These are phyloP conservation scores for Blastobotrys petasosporus DNA, from an alignment of 1,139 yeast genomes.

Conservation along the genomic window DNA sequence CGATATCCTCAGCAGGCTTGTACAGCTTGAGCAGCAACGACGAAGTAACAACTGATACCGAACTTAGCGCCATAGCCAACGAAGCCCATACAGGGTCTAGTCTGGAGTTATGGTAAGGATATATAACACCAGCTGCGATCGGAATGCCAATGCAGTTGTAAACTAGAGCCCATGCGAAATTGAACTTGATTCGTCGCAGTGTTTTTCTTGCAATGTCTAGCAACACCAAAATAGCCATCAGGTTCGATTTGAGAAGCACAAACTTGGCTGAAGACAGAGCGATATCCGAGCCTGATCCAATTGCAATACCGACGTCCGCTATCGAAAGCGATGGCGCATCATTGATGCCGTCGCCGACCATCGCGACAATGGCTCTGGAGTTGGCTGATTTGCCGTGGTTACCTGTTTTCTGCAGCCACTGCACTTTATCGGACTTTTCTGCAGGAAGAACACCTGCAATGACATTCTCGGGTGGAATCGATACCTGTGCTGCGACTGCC, in stretches of 20 bases:
- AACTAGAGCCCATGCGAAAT: constrained; percentile 82
- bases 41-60: constrained; percentile 77
- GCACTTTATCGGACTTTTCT: constrained; percentile 58
- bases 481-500: constrained; percentile 60
- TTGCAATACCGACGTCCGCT: constrained; percentile 87
- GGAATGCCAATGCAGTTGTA: constrained; percentile 84
- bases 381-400: constrained; percentile 12
- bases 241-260: constrained; percentile 47
- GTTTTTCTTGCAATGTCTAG: constrained; percentile 66
- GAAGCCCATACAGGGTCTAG: constrained; percentile 83
- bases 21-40: constrained; percentile 51
- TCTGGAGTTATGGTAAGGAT: constrained; percentile 64
- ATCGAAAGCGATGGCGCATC: constrained; percentile 91
- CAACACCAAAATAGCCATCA: constrained; percentile 48
- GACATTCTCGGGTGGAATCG: constrained; percentile 49
- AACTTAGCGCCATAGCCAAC: constrained; percentile 88
- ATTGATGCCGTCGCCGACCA: constrained; percentile 93
- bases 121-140: constrained; percentile 80
- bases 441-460: constrained; percentile 70
- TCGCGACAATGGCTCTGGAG: constrained; percentile 39
- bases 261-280: constrained; percentile 91
- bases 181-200: constrained; percentile 64
- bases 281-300: constrained; percentile 87
- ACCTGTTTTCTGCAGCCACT: constrained; percentile 44
- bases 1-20: constrained; percentile 9